Base-by-base conservation (phyloP, 208 protist genomes). In the Acanthamoeba sp. region DNA sequence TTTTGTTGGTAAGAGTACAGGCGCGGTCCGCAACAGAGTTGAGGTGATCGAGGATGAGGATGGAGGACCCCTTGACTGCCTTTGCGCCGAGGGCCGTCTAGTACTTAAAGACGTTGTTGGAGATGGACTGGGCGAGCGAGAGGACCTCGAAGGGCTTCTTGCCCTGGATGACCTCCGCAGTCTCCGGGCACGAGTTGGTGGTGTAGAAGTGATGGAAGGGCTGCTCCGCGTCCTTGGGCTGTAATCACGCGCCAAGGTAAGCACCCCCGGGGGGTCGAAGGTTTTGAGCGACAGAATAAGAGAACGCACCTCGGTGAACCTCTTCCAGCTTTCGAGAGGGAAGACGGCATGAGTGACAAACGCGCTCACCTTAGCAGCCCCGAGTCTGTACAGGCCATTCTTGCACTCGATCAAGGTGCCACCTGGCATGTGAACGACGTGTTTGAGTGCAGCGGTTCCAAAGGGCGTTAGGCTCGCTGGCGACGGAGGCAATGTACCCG, bases 281-380 rank as follows among this genome's bases (percentile, higher is more conserved):
- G n/a, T 38, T 16, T 1, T 1, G 18, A 89, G 36, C 1, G 16
- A 38, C 3, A 87, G 27, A 87, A 34, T 16, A 5, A 57, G 36
- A 87, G 2, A 87, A 36, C n/a, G 48, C 59, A 87, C 78, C 78
- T 80, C 16, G 48, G 95, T 42, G 93, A 97, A 97, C 32, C 95
- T 57, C 50, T 55, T 36, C 94, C 94, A 97, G 36, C 52, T 93
- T 20, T 95, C 95, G 7, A 80, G 48, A n/a, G 96, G 96, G 62
- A 97, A 97, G 10, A 97, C 96, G 3, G 88, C 80, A 76, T 97
- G 96, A 24, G 95, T 96, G 32, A 95, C 88, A 55, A 80, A 97
- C 2, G 66, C 95, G 71, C 73, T 94, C 27, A 97, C 95, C 40
- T 59, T 48, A 12, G 80, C 90, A 10, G 96, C 95, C 5, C 96